Evolutionary conservation across 257 asterid species (phyloP).

Genomic region (Buddleja alternifolia): DNA sequence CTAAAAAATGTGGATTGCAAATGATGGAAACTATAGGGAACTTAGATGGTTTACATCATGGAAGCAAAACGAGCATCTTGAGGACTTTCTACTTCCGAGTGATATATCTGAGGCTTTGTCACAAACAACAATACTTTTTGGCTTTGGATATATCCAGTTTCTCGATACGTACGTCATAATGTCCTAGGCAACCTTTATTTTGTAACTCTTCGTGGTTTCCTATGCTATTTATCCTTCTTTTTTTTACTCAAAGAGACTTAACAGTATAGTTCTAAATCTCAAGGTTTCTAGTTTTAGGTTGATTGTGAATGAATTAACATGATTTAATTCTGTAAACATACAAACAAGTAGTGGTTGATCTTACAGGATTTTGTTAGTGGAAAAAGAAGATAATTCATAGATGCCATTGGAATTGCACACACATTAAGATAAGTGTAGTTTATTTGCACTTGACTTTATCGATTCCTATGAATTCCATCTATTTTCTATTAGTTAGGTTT

Average conservation of each 20-base stretch:
- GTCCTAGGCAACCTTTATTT: too few relatives aligned
- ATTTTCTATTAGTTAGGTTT: background rate
- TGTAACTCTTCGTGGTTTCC: too few relatives aligned
- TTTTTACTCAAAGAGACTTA: too few relatives aligned
- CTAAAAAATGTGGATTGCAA: too few relatives aligned
- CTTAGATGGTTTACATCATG: too few relatives aligned
- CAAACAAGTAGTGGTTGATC: constrained; percentile 5
- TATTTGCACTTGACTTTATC: constrained; percentile 11
- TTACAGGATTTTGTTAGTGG: constrained; percentile 5
- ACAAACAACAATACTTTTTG: constrained; percentile 77
- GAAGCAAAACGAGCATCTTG: constrained; percentile 65
- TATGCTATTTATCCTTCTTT: too few relatives aligned
- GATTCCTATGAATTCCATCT: constrained; percentile 5
- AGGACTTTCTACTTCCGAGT: too few relatives aligned
- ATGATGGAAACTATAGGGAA: too few relatives aligned
- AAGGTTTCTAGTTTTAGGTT: too few relatives aligned
- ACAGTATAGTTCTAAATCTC: background rate
- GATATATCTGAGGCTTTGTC: constrained; percentile 67
- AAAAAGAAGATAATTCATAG: background rate
- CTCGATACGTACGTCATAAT: constrained; percentile 68
- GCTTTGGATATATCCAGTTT: constrained; percentile 84
- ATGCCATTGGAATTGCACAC: background rate
- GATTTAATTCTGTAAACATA: background rate
- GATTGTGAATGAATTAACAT: background rate
- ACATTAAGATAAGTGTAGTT: background rate